Conservation (phyloP, 306 rosid species). For the Cicer arietinum region DNA sequence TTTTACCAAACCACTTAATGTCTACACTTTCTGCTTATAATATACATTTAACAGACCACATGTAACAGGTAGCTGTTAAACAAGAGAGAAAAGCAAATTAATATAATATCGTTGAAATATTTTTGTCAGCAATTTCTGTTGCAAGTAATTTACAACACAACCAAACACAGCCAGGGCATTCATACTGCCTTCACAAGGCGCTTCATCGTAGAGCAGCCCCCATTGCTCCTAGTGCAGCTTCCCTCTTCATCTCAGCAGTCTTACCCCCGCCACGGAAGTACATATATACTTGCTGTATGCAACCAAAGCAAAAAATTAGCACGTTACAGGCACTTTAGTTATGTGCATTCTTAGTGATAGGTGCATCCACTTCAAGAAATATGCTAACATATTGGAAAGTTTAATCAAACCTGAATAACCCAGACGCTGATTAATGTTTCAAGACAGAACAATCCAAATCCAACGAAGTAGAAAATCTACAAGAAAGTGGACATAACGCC, state of each 20-base stretch:
- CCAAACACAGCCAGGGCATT: conserved; percentile 30
- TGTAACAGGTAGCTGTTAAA: conserved; percentile 40
- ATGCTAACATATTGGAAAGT: not conserved
- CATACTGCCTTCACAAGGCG: conserved; percentile 3
- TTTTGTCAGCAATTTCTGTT: conserved; percentile 45
- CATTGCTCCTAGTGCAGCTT: conserved; percentile 79
- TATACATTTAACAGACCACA: conserved; percentile 42
- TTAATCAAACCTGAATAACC: conserved; percentile 80
- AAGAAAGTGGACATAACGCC: conserved; percentile 10
- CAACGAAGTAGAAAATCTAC: conserved; percentile 93
- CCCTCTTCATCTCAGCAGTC: conserved; percentile 77
- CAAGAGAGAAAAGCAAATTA: conserved; percentile 15
- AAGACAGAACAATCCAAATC: conserved; percentile 81
- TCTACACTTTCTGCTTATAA: conserved; percentile 27
- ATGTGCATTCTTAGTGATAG: conserved; percentile 2
- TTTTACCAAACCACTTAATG: conserved; percentile 25
- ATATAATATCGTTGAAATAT: conserved; percentile 41
- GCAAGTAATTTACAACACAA: conserved; percentile 64
- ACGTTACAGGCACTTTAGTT: not conserved
- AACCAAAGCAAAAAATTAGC: conserved; percentile 19
- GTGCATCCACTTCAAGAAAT: not conserved
- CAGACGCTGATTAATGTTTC: conserved; percentile 81
- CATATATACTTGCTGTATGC: conserved; percentile 88
- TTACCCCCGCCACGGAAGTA: conserved; percentile 95
- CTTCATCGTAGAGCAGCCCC: conserved; percentile 72